phyloP scores from a whole-genome alignment of 768 basidiomycete species.

The Suillus ampliporus region DNA sequence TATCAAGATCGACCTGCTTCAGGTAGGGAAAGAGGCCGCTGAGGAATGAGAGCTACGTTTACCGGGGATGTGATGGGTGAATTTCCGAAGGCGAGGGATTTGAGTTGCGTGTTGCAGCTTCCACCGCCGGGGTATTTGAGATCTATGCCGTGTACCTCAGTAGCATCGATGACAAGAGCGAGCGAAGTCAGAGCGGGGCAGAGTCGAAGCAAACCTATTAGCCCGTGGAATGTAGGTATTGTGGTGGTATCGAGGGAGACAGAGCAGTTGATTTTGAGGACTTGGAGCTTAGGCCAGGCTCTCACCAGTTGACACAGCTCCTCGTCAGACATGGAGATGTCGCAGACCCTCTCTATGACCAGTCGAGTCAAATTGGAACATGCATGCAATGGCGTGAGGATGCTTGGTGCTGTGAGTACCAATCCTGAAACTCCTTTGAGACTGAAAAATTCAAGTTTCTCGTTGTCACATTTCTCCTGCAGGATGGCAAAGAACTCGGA shows the following conservation, averaged over 20 bases:
- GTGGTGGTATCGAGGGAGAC: slow-evolving; percentile 17
- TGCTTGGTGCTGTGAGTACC: neutral
- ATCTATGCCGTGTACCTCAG: neutral
- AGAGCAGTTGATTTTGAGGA: slow-evolving; percentile 23
- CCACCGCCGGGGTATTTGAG: neutral
- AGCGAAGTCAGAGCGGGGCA: slow-evolving; percentile 23
- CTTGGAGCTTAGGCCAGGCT: slow-evolving; percentile 29
- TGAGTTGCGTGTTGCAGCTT: neutral
- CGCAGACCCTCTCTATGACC: slow-evolving; percentile 15
- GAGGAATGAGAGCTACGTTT: slow-evolving; percentile 21
- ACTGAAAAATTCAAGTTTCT: neutral
- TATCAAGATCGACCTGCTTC: slow-evolving; percentile 23
- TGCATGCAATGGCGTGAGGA: neutral
- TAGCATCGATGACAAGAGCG: slow-evolving; percentile 28
- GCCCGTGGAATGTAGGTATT: slow-evolving; percentile 24
- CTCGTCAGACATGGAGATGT: slow-evolving; percentile 21
- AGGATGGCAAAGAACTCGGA: neutral
- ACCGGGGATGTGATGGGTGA: slow-evolving; percentile 18
- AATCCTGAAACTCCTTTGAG: neutral
- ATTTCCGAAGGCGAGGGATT: slow-evolving; percentile 24
- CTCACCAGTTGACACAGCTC: slow-evolving; percentile 20
- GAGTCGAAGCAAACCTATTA: slow-evolving; percentile 14
- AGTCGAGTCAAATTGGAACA: neutral
- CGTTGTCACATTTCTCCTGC: neutral
- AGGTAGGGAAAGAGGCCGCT: slow-evolving; percentile 24